These are phyloP conservation scores for Trichoderma citrinoviride DNA, from an alignment of 2,329 filamentous ascomycete genomes.

Conservation along the genomic window DNA sequence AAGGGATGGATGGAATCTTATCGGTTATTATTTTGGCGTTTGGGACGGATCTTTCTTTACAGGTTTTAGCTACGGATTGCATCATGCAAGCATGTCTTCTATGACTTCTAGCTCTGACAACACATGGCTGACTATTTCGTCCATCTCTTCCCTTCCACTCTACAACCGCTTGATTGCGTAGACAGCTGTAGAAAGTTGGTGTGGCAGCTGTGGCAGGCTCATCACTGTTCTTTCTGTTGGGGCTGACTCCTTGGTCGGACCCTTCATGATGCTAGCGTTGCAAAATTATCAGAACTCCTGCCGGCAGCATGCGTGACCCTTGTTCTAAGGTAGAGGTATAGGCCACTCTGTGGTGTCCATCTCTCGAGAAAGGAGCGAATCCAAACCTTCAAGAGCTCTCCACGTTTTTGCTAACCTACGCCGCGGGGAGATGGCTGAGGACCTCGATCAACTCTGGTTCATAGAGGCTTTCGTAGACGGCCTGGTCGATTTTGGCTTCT, in stretches of 20 bases:
- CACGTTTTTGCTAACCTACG: too few species aligned
- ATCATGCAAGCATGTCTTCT: not conserved
- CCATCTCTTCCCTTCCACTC: not conserved
- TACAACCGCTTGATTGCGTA: not conserved
- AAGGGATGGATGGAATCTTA: not conserved
- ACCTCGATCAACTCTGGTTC: too few species aligned
- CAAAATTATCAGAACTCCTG: not conserved
- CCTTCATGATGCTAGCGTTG: not conserved
- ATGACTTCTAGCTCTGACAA: not conserved
- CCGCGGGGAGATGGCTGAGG: too few species aligned
- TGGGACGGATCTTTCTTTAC: not conserved
- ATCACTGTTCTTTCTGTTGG: not conserved
- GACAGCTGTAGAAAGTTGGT: not conserved
- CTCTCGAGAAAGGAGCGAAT: too few species aligned
- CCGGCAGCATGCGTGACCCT: slow-evolving; percentile 25
- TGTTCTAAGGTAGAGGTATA: slow-evolving; percentile 12
- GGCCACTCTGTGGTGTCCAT: slow-evolving; percentile 23
- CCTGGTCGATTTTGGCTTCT: too few species aligned
- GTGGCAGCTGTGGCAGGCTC: not conserved
- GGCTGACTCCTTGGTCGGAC: not conserved
- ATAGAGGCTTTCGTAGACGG: too few species aligned
- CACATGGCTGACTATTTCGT: too few species aligned
- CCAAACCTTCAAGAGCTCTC: too few species aligned
- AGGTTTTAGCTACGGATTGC: not conserved
- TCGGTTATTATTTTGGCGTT: not conserved